Evolutionary conservation across 2,329 filamentous ascomycete species (phyloP).

Genomic region (Paracoccidioides lutzii): DNA sequence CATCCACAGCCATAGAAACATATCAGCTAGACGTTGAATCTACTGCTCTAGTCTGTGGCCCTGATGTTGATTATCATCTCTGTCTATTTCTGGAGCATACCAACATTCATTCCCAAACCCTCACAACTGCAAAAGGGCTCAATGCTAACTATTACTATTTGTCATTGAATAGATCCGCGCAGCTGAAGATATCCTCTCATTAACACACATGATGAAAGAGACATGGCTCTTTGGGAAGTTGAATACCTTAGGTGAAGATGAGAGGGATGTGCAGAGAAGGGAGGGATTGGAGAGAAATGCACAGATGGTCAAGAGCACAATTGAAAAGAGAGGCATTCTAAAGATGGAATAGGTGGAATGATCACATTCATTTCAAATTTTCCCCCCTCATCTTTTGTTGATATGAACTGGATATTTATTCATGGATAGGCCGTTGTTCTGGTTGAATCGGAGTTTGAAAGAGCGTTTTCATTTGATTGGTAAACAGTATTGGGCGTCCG

Average conservation of each 20-base stretch:
- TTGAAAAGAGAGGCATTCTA: conserved; percentile 15
- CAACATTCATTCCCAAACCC: background rate
- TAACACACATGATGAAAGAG: conserved; percentile 52
- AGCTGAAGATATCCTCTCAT: conserved; percentile 47
- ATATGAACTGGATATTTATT: too few species aligned
- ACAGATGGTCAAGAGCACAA: conserved; percentile 32
- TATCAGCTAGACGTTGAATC: conserved; percentile 48
- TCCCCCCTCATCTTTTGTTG: too few species aligned
- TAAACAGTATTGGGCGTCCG: too few species aligned
- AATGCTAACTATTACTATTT: background rate
- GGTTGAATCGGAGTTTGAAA: too few species aligned
- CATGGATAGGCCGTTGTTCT: too few species aligned
- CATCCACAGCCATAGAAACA: conserved; percentile 43
- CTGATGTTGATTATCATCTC: background rate
- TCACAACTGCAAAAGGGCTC: background rate
- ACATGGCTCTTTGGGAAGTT: conserved; percentile 55
- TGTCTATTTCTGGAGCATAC: background rate
- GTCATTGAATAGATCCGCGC: conserved; percentile 39
- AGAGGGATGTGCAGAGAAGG: conserved; percentile 27
- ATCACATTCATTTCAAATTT: too few species aligned
- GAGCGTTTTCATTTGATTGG: too few species aligned
- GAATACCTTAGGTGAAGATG: conserved; percentile 40
- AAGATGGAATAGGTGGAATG: conserved; percentile 8
- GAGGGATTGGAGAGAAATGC: conserved; percentile 37
- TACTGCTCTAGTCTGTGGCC: conserved; percentile 39